These are phyloP conservation scores for Metarhizium anisopliae DNA, from an alignment of 2,329 filamentous ascomycete genomes.

Conservation along the genomic window DNA sequence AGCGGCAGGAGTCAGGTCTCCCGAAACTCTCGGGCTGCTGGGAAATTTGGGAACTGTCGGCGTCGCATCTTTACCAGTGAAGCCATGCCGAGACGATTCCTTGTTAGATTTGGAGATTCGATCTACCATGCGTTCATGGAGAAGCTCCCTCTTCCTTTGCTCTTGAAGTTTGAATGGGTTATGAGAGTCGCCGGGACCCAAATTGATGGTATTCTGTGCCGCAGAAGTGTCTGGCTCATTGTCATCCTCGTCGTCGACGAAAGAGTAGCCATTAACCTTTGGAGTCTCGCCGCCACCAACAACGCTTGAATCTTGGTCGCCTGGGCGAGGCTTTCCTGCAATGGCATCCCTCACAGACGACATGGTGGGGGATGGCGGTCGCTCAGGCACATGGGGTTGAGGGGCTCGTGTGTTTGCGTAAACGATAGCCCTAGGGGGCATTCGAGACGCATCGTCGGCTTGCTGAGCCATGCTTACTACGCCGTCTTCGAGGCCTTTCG, in stretches of 20 bases:
- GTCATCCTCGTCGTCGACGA: conserved; percentile 74
- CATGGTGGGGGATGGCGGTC: conserved; percentile 70
- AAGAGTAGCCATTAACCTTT: conserved; percentile 85
- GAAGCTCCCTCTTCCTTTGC: conserved; percentile 64
- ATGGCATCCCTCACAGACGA: conserved; percentile 81
- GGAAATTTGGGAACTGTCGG: conserved; percentile 63
- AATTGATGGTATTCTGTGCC: conserved; percentile 37
- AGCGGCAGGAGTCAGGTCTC: conserved; percentile 63
- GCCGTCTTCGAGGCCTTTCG: conserved; percentile 53
- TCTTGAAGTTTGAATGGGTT: conserved; percentile 77
- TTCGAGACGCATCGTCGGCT: conserved; percentile 61
- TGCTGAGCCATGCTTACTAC: conserved; percentile 56
- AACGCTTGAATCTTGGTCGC: conserved; percentile 51
- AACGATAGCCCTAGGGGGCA: conserved; percentile 66
- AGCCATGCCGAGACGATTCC: conserved; percentile 47
- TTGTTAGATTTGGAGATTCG: conserved; percentile 66
- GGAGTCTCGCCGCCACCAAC: conserved; percentile 67
- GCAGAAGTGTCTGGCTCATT: conserved; percentile 25
- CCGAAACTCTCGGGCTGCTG: conserved; percentile 50
- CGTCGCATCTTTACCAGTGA: conserved; percentile 48
- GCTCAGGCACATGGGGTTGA: conserved; percentile 29
- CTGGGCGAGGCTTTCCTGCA: conserved; percentile 56
- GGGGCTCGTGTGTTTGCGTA: conserved; percentile 80
- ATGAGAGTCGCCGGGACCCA: conserved; percentile 51
- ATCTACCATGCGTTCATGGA: conserved; percentile 84